Evolutionary conservation across 208 protist species (phyloP), one percentile per base, ranked within the genome.

Genomic region (Trypanosoma melophagium): DNA sequence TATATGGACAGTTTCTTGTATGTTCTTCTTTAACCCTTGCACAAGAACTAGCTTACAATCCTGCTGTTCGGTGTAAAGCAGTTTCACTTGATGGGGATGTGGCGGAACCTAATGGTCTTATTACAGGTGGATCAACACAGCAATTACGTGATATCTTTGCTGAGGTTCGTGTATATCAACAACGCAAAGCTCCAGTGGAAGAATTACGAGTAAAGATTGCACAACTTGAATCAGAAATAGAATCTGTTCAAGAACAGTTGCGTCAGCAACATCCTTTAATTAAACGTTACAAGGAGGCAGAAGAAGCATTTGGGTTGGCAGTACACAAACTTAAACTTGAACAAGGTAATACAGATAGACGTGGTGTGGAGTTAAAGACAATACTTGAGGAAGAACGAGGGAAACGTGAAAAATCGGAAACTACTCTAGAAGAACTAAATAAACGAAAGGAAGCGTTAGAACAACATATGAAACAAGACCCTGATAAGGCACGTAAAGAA

Each of bases 51-150:
- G 92, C 95, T 41, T 97, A 97, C 77, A 84, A 86, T 61, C 47
- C 70, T 21, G 47, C 60, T 0, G 80, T 99, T 17, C 67, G 71
- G 14, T 65, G 76, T 17, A 92, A 94, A 53, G 89, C 97, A 16
- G 98, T 99, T n/a, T 99, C 99, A 2, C 65, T 99, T 7, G 97
- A 99, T 2, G 99, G 99, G 35, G 98, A 99, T 60, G 77, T 99
- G 24, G 99, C 96, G 57, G 97, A 99, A 79, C 99, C 99, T 13
- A 74, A 74, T 19, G 99, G 99, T 35, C 96, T 98, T 19, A 84
- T 99, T 22, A 99, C 98, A 8, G 98, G 98, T 66, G 97, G 97
- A 14, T 86, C 95, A n/a, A 89, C 77, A 35, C 66, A 69, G 42
- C 77, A 86, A 52, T 67, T 95, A 40, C 87, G 80, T 14, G 78